Conservation (phyloP, 2,329 filamentous ascomycete species). For the Aurifilum marmelostoma region DNA sequence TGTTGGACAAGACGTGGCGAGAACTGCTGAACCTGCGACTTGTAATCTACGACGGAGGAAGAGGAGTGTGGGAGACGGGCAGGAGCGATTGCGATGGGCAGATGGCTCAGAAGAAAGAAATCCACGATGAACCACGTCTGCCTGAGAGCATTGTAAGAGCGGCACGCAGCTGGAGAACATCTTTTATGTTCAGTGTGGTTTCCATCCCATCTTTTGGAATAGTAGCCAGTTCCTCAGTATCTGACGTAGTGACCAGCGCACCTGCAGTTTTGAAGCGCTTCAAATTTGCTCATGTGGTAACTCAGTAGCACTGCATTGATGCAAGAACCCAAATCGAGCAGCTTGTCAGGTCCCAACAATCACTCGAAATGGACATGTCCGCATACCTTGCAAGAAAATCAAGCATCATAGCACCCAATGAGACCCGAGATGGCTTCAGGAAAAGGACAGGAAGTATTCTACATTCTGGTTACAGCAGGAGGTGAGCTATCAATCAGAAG, state of each 20-base stretch:
- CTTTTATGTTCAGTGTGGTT: neutral
- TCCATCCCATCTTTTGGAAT: neutral
- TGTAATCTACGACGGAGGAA: no score
- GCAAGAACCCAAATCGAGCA: neutral
- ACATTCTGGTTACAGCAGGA: no score
- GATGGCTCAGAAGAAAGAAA: neutral
- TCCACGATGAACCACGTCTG: neutral
- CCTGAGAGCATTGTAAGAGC: neutral
- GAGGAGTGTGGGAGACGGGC: no score
- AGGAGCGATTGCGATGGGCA: no score
- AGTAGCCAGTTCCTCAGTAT: neutral
- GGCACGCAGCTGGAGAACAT: neutral
- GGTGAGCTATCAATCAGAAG: neutral
- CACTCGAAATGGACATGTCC: neutral
- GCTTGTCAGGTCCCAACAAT: neutral
- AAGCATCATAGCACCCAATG: no score
- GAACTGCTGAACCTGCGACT: no score
- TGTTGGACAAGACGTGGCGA: no score
- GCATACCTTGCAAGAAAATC: neutral
- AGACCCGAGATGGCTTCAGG: neutral
- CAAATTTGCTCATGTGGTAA: neutral
- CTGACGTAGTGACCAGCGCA: neutral
- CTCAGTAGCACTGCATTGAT: no score
- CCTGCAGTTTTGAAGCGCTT: neutral
- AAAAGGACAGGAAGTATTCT: neutral